Evolutionary conservation across 768 basidiomycete species (phyloP).

Genomic region (Suillus subalutaceus): DNA sequence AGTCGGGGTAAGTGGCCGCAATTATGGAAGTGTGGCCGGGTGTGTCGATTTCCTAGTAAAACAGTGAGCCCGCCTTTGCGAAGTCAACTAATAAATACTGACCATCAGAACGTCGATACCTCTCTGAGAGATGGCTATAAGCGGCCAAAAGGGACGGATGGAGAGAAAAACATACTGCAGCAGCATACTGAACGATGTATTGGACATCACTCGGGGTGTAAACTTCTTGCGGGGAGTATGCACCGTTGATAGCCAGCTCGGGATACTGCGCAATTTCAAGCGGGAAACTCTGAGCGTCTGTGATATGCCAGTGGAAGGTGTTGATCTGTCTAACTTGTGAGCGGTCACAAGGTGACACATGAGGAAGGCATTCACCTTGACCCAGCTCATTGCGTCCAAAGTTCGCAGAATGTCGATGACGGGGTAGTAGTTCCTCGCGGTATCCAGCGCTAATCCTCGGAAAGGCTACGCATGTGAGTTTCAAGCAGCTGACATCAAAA

Average conservation of each 20-base stretch:
- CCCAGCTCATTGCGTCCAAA: slow-evolving; percentile 55
- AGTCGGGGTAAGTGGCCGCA: slow-evolving; percentile 66
- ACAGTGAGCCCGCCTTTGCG: not conserved
- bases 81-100: slow-evolving; percentile 1
- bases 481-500: not conserved
- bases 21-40: slow-evolving; percentile 82
- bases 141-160: not conserved
- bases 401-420: slow-evolving; percentile 43
- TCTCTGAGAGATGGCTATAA: slow-evolving; percentile 39
- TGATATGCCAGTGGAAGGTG: slow-evolving; percentile 84
- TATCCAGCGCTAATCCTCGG: slow-evolving; percentile 50
- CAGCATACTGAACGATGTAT: slow-evolving; percentile 68
- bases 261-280: slow-evolving; percentile 63
- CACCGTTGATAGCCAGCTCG: slow-evolving; percentile 61
- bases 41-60: slow-evolving; percentile 73
- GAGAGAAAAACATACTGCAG: slow-evolving; percentile 49
- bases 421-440: slow-evolving; percentile 47
- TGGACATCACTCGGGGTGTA: slow-evolving; percentile 62
- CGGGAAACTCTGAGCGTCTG: slow-evolving; percentile 83
- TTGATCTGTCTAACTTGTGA: slow-evolving; percentile 50
- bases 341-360: not conserved
- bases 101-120: slow-evolving; percentile 74
- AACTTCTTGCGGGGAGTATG: slow-evolving; percentile 58
- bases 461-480: slow-evolving; percentile 28
- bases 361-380: slow-evolving; percentile 39